Evolutionary conservation across 2,329 filamentous ascomycete genomes (phyloP).

Genomic region (Pyrenophora tritici-repentis): DNA sequence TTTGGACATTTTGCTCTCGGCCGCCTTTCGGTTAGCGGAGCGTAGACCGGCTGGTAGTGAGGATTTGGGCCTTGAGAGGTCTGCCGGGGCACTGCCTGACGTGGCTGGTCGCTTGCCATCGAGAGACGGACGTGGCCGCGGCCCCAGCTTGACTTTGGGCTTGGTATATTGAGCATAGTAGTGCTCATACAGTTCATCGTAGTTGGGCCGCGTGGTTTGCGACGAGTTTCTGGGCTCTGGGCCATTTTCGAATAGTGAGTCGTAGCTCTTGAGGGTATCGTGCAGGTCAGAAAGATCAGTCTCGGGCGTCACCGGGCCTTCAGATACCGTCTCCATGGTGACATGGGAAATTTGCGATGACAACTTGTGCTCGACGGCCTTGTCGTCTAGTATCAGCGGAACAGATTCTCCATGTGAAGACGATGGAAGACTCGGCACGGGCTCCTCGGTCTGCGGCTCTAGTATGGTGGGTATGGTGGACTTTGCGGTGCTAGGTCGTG

Average conservation of each 20-base stretch:
- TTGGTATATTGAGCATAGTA: slow-evolving; percentile 63
- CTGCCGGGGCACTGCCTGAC: slow-evolving; percentile 52
- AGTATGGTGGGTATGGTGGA: slow-evolving; percentile 32
- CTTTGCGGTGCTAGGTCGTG: slow-evolving; percentile 29
- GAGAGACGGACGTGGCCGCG: slow-evolving; percentile 79
- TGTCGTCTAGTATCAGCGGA: slow-evolving; percentile 20
- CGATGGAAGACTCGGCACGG: slow-evolving; percentile 8
- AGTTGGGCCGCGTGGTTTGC: slow-evolving; percentile 47
- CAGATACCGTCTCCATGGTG: slow-evolving; percentile 27
- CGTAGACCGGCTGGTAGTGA: slow-evolving; percentile 82
- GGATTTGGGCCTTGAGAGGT: slow-evolving; percentile 70
- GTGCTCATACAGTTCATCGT: slow-evolving; percentile 51
- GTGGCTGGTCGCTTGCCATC: slow-evolving; percentile 68
- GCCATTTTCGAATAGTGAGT: slow-evolving; percentile 40
- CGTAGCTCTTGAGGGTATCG: slow-evolving; percentile 41
- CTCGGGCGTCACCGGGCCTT: slow-evolving; percentile 26
- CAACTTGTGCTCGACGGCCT: slow-evolving; percentile 16
- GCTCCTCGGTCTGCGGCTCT: slow-evolving; percentile 21
- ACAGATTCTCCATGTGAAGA: slow-evolving; percentile 23
- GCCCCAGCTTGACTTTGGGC: slow-evolving; percentile 86
- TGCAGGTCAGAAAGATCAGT: slow-evolving; percentile 26
- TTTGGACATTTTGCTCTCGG: slow-evolving; percentile 43
- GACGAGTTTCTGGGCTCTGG: slow-evolving; percentile 53
- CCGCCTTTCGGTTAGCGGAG: slow-evolving; percentile 42
- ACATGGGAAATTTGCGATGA: slow-evolving; percentile 28